Evolutionary conservation across 2,329 filamentous ascomycete genomes (phyloP).

Genomic region (Fusarium globosum): DNA sequence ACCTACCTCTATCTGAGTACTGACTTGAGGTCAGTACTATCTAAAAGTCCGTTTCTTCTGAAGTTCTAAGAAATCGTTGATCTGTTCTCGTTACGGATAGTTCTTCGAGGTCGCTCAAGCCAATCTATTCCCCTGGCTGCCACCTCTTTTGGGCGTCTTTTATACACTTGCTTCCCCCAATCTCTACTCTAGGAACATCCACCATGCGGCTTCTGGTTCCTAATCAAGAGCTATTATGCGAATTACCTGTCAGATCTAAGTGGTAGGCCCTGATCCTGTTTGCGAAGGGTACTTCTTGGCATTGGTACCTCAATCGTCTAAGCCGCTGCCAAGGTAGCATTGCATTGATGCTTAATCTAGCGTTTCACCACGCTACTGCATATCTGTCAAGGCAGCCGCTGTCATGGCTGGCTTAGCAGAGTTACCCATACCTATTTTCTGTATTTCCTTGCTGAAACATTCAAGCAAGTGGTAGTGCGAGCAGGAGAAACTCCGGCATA

Average conservation of each 20-base stretch:
- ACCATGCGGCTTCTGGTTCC: neutral
- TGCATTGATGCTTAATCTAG: conserved; percentile 42
- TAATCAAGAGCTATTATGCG: neutral
- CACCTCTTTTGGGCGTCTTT: neutral
- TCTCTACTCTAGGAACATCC: neutral
- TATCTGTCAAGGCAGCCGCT: conserved; percentile 18
- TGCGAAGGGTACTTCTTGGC: conserved; percentile 24
- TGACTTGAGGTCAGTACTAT: neutral
- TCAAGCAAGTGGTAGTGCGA: neutral
- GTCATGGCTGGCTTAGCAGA: neutral
- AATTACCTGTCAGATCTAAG: neutral
- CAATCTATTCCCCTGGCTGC: neutral
- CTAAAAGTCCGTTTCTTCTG: neutral
- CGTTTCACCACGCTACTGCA: conserved; percentile 32
- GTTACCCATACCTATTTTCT: neutral
- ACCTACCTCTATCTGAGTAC: too few species aligned
- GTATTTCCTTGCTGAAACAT: neutral
- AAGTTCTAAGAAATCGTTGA: neutral
- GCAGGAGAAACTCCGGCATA: neutral
- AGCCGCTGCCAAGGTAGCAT: conserved; percentile 44
- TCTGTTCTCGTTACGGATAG: neutral
- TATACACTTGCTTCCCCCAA: neutral
- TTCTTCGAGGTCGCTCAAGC: neutral
- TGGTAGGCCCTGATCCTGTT: conserved; percentile 1
- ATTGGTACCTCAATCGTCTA: conserved; percentile 30